Evolutionary conservation across 345 rosid genomes (phyloP).

Genomic region (Citrus trifoliata): DNA sequence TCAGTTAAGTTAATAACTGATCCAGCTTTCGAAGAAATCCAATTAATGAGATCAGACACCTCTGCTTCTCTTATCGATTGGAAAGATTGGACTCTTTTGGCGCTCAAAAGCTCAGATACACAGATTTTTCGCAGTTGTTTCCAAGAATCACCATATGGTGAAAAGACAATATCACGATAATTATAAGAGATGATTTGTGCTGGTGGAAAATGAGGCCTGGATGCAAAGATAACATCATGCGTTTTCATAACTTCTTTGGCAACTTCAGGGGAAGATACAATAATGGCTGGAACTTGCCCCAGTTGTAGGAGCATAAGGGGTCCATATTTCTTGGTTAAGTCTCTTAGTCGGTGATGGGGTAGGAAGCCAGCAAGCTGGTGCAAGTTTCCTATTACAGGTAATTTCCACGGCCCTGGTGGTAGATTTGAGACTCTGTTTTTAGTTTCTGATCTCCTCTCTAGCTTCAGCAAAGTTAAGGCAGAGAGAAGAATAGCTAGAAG

Average conservation of each 20-base stretch:
- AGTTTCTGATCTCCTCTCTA: neutral
- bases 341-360: slow-evolving; percentile 23
- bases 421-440: neutral
- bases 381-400: slow-evolving; percentile 35
- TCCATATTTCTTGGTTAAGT: slow-evolving; percentile 32
- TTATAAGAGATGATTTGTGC: slow-evolving; percentile 21
- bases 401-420: slow-evolving; percentile 33
- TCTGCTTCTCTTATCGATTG: neutral
- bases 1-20: slow-evolving; percentile 19
- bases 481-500: no score
- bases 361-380: slow-evolving; percentile 21
- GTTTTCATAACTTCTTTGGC: slow-evolving; percentile 28
- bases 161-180: neutral
- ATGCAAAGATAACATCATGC: slow-evolving; percentile 28
- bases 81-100: neutral
- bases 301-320: slow-evolving; percentile 31
- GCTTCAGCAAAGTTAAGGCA: neutral
- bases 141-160: neutral
- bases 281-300: slow-evolving; percentile 25
- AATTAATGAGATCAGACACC: neutral
- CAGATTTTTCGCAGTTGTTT: neutral
- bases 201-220: slow-evolving; percentile 24
- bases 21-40: neutral
- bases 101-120: neutral
- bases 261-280: slow-evolving; percentile 29